phyloP scores from a whole-genome alignment of 1,139 yeast genomes.

The Hansenula sp. region DNA sequence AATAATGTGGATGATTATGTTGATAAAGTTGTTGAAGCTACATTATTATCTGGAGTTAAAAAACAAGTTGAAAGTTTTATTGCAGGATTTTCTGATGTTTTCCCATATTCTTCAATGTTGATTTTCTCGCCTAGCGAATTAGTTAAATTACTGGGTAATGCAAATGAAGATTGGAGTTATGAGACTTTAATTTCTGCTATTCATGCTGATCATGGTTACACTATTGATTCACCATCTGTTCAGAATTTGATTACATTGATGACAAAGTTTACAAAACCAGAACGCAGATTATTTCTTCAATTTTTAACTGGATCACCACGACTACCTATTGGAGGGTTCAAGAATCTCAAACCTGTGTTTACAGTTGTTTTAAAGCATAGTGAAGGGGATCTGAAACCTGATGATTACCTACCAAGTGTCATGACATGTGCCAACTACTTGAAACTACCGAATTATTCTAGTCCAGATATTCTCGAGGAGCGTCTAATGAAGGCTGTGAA shows the following conservation, averaged over 20 bases:
- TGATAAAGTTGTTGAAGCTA: slow-evolving; percentile 51
- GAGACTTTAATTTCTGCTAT: slow-evolving; percentile 56
- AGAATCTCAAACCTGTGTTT: slow-evolving; percentile 71
- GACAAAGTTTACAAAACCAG: slow-evolving; percentile 44
- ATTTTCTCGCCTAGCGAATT: slow-evolving; percentile 75
- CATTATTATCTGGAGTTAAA: slow-evolving; percentile 60
- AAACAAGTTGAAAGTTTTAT: slow-evolving; percentile 67
- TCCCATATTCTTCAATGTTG: slow-evolving; percentile 70
- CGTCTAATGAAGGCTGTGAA: slow-evolving; percentile 65
- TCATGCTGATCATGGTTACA: slow-evolving; percentile 89
- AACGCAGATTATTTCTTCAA: slow-evolving; percentile 73
- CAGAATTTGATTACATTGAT: slow-evolving; percentile 56
- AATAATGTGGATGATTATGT: slow-evolving; percentile 59
- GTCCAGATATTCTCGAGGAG: slow-evolving; percentile 51
- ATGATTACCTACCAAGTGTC: slow-evolving; percentile 89
- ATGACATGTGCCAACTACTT: slow-evolving; percentile 98
- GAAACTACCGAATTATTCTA: slow-evolving; percentile 79
- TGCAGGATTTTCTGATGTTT: slow-evolving; percentile 79
- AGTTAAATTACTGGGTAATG: slow-evolving; percentile 63
- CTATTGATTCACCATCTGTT: slow-evolving; percentile 63
- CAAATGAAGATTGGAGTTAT: slow-evolving; percentile 83
- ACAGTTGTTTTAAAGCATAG: slow-evolving; percentile 83
- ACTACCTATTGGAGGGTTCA: slow-evolving; percentile 92
- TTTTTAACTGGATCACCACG: slow-evolving; percentile 93
- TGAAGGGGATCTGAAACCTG: slow-evolving; percentile 64